phyloP scores from a whole-genome alignment of 129 eudicot genomes.

The Daucus carota region DNA sequence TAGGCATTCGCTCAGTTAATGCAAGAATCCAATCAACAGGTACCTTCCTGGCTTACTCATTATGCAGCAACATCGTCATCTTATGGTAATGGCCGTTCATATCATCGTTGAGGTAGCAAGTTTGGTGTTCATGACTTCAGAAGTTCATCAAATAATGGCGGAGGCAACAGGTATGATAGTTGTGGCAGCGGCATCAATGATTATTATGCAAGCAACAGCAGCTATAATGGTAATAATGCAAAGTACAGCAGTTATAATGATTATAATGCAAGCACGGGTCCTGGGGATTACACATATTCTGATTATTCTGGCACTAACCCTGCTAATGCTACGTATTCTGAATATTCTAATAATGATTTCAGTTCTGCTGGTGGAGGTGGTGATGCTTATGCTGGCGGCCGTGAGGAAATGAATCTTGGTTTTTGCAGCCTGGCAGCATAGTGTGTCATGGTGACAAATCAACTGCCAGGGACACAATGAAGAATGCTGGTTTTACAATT shows the following conservation, averaged over 20 bases:
- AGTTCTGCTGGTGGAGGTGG: background rate
- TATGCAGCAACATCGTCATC: slow-evolving; percentile 26
- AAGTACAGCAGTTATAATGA: too few relatives aligned
- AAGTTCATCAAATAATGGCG: background rate
- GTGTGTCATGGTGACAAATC: slow-evolving; percentile 93
- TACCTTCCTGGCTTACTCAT: slow-evolving; percentile 53
- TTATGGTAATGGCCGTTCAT: slow-evolving; percentile 12
- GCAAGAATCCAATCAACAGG: slow-evolving; percentile 58
- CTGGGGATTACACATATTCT: background rate
- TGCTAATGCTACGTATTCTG: slow-evolving; percentile 2
- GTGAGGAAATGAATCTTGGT: background rate
- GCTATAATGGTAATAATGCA: too few relatives aligned
- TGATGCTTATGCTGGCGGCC: slow-evolving; percentile 11
- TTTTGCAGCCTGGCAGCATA: slow-evolving; percentile 89
- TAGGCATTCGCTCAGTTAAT: slow-evolving; percentile 45
- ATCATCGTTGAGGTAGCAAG: slow-evolving; percentile 26
- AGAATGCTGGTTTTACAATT: slow-evolving; percentile 96
- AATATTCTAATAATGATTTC: background rate
- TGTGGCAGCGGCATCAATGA: background rate
- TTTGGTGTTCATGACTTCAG: slow-evolving; percentile 59
- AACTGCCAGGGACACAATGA: slow-evolving; percentile 96
- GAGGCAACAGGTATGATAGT: background rate
- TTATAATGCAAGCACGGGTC: background rate
- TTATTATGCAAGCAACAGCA: background rate
- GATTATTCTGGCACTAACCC: slow-evolving; percentile 2